Percentiles rank a stretch among this genome's conserved stretches.
phyloP scores from a whole-genome alignment of 345 rosid genomes.

The Moricandia moricandioides region DNA sequence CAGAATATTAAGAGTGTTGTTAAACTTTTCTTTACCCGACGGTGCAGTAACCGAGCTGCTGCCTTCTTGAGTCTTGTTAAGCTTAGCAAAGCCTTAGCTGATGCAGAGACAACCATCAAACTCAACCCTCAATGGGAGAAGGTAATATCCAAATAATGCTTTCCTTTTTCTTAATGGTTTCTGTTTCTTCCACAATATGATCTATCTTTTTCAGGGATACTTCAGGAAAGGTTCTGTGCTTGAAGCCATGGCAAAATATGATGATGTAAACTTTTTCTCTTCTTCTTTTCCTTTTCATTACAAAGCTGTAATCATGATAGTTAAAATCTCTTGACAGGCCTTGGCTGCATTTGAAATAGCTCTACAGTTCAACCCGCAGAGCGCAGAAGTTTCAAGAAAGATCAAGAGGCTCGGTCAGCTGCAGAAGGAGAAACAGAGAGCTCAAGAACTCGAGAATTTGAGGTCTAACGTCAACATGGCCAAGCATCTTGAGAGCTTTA shows the following conservation, averaged over 20 bases:
- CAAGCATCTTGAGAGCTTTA: conserved; percentile 61
- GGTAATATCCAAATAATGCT: conserved; percentile 33
- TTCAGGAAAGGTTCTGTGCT: conserved; percentile 94
- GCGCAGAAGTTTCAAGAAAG: conserved; percentile 83
- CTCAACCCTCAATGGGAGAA: conserved; percentile 94
- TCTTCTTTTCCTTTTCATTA: not conserved
- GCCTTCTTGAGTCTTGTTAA: conserved; percentile 87
- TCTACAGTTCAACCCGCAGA: conserved; percentile 70
- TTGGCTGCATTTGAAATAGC: conserved; percentile 73
- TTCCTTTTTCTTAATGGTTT: not conserved
- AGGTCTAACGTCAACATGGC: conserved; percentile 75
- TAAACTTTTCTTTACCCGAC: not conserved
- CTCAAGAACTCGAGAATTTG: conserved; percentile 77
- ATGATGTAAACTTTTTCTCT: conserved; percentile 54
- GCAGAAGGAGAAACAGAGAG: conserved; percentile 76
- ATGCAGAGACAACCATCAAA: conserved; percentile 81
- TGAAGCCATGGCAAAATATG: conserved; percentile 92
- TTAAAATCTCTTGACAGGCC: conserved; percentile 45
- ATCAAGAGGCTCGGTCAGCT: conserved; percentile 69
- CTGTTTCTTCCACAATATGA: not conserved
- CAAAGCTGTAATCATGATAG: not conserved
- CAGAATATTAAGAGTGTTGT: not conserved
- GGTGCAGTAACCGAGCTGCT: conserved; percentile 88
- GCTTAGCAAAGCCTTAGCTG: conserved; percentile 88
- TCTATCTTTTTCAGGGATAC: conserved; percentile 60